Evolutionary conservation across 495 filamentous ascomycete species (phyloP).

Genomic region (Patellaria atrata): DNA sequence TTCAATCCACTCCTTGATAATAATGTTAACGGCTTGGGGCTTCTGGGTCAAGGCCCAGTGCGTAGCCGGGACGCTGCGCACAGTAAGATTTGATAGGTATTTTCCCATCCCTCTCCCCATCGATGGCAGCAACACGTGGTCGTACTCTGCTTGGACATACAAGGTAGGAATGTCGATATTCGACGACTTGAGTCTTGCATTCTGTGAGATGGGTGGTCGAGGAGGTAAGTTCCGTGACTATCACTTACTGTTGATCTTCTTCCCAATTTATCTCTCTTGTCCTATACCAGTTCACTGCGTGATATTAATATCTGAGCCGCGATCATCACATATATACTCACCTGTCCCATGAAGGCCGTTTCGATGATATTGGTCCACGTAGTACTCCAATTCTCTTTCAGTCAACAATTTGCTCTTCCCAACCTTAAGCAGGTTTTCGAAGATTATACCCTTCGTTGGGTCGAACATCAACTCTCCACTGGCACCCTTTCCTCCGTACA

Average conservation of each 20-base stretch:
- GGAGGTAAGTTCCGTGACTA: not conserved
- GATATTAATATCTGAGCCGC: slow-evolving; percentile 5
- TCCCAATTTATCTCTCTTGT: slow-evolving; percentile 54
- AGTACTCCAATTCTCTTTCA: slow-evolving; percentile 61
- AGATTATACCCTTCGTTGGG: slow-evolving; percentile 39
- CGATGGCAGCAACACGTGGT: slow-evolving; percentile 45
- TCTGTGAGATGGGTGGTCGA: not conserved
- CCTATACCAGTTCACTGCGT: slow-evolving; percentile 67
- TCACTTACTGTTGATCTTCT: slow-evolving; percentile 47
- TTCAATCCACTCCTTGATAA: slow-evolving; percentile 28
- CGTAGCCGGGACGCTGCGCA: slow-evolving; percentile 22
- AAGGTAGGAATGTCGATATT: slow-evolving; percentile 54
- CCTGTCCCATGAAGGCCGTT: slow-evolving; percentile 61
- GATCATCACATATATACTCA: slow-evolving; percentile 26
- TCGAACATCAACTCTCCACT: slow-evolving; percentile 41
- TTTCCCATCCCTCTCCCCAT: slow-evolving; percentile 55
- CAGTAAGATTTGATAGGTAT: slow-evolving; percentile 43
- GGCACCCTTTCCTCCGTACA: slow-evolving; percentile 50
- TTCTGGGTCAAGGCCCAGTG: slow-evolving; percentile 32
- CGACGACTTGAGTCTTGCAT: slow-evolving; percentile 23
- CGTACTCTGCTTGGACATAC: slow-evolving; percentile 59
- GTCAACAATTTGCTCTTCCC: slow-evolving; percentile 40
- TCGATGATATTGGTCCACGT: slow-evolving; percentile 52
- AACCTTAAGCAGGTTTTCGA: slow-evolving; percentile 37
- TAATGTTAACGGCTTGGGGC: slow-evolving; percentile 25